Evolutionary conservation across 2,329 filamentous ascomycete species (phyloP).

Genomic region (Didymella sp.): DNA sequence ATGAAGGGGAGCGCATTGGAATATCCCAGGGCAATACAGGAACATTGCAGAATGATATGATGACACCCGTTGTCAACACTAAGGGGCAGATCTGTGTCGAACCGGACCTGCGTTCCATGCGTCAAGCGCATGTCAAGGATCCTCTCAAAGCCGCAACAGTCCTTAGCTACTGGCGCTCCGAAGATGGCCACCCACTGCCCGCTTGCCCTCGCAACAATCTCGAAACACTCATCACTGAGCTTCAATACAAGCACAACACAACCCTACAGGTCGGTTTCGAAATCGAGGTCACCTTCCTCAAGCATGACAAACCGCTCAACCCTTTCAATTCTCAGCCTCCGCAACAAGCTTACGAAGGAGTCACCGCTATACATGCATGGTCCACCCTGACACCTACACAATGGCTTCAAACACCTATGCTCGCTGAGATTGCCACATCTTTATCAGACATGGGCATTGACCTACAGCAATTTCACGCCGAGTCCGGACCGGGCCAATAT

Average conservation of each 20-base stretch:
- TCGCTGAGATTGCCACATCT: slow-evolving; percentile 69
- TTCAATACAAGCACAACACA: slow-evolving; percentile 61
- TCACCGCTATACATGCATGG: slow-evolving; percentile 74
- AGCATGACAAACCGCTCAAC: slow-evolving; percentile 48
- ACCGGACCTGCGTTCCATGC: slow-evolving; percentile 70
- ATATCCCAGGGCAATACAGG: slow-evolving; percentile 71
- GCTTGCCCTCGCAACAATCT: slow-evolving; percentile 66
- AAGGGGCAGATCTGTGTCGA: slow-evolving; percentile 71
- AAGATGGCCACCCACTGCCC: slow-evolving; percentile 58
- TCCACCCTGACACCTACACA: slow-evolving; percentile 69
- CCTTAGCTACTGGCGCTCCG: slow-evolving; percentile 69
- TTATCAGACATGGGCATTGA: slow-evolving; percentile 69
- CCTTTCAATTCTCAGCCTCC: slow-evolving; percentile 1
- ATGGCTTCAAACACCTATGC: slow-evolving; percentile 64
- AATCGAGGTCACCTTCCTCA: slow-evolving; percentile 77
- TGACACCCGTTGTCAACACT: slow-evolving; percentile 61
- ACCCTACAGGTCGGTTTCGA: slow-evolving; percentile 77
- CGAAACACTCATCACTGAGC: slow-evolving; percentile 58
- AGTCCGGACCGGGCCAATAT: slow-evolving; percentile 76
- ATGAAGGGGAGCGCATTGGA: slow-evolving; percentile 55
- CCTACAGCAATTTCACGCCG: slow-evolving; percentile 76
- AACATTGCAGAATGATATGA: slow-evolving; percentile 70
- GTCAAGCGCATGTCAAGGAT: slow-evolving; percentile 56
- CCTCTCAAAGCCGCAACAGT: slow-evolving; percentile 66
- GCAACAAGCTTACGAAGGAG: slow-evolving; percentile 51